Conservation (phyloP, 2,329 filamentous ascomycete species). For the Mycosphaerella arachidis region DNA sequence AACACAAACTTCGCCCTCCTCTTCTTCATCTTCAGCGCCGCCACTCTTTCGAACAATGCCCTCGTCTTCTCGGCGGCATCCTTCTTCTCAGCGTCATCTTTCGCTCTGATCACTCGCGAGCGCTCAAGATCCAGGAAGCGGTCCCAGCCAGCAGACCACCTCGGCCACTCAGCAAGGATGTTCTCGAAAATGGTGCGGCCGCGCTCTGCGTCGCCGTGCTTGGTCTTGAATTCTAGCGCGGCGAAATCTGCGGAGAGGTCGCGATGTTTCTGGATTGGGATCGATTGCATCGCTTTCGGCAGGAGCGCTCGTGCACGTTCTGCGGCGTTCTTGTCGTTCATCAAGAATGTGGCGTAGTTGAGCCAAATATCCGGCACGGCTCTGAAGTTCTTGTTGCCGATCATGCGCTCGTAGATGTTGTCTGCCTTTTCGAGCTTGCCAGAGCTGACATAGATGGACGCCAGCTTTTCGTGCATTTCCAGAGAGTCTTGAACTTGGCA, state of each 20-base stretch:
- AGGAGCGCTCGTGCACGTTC: constrained; percentile 75
- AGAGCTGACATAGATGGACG: constrained; percentile 92
- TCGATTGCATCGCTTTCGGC: constrained; percentile 75
- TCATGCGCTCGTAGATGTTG: constrained; percentile 75
- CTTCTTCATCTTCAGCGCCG: constrained; percentile 63
- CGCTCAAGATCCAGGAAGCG: constrained; percentile 80
- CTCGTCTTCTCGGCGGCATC: constrained; percentile 56
- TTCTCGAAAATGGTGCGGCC: constrained; percentile 93
- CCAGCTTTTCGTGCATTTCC: constrained; percentile 81
- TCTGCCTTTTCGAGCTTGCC: constrained; percentile 84
- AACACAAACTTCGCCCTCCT: constrained; percentile 84
- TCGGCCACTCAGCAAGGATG: constrained; percentile 76
- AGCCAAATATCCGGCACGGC: constrained; percentile 77
- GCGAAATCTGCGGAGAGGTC: constrained; percentile 82
- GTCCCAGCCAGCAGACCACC: constrained; percentile 89
- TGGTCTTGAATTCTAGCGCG: constrained; percentile 81
- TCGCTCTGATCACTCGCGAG: constrained; percentile 29
- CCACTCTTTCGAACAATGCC: constrained; percentile 72
- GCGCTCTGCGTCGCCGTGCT: constrained; percentile 78
- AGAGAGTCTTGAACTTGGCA: constrained; percentile 91
- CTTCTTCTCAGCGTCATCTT: constrained; percentile 40
- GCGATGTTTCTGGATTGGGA: constrained; percentile 65
- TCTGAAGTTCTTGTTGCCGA: constrained; percentile 79
- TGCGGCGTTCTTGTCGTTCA: constrained; percentile 65
- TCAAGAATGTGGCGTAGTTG: constrained; percentile 92